Percentiles rank a stretch among this genome's conserved stretches.
Evolutionary conservation across 768 basidiomycete genomes (phyloP).

Genomic region (Gautieria morchelliformis): DNA sequence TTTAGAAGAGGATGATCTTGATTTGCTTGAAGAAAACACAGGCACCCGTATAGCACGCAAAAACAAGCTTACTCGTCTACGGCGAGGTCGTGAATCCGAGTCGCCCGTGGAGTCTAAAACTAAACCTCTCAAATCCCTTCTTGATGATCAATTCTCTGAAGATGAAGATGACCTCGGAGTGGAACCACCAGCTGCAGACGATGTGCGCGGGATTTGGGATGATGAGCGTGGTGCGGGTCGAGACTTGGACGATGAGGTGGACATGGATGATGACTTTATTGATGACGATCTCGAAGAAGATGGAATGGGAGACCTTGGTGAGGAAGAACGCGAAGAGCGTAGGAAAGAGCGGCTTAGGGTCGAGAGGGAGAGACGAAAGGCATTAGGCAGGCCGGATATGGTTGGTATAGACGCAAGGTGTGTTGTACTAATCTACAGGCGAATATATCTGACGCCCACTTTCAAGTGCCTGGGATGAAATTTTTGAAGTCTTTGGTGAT

Average conservation of each 20-base stretch:
- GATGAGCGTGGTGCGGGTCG: slow-evolving; percentile 47
- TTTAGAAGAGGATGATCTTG: slow-evolving; percentile 83
- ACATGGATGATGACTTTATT: slow-evolving; percentile 58
- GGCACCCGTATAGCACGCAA: slow-evolving; percentile 58
- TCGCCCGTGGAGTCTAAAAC: slow-evolving; percentile 42
- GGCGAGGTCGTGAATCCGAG: slow-evolving; percentile 64
- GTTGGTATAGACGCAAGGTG: slow-evolving; percentile 79
- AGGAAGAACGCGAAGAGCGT: slow-evolving; percentile 67
- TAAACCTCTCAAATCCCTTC: slow-evolving; percentile 48
- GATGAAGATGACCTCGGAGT: slow-evolving; percentile 54
- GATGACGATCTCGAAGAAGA: slow-evolving; percentile 39
- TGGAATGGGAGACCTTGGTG: slow-evolving; percentile 45
- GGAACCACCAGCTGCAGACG: slow-evolving; percentile 42
- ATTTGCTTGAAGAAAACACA: slow-evolving; percentile 76
- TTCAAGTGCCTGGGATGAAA: slow-evolving; percentile 84
- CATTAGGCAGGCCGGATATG: slow-evolving; percentile 57
- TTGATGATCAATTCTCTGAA: slow-evolving; percentile 62
- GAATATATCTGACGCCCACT: not conserved
- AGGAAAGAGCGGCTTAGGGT: slow-evolving; percentile 57
- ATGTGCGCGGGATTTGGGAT: slow-evolving; percentile 68
- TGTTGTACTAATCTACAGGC: slow-evolving; percentile 22
- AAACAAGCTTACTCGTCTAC: slow-evolving; percentile 62
- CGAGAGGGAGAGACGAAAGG: slow-evolving; percentile 57
- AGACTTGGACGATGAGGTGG: slow-evolving; percentile 62
- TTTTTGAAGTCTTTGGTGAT: slow-evolving; percentile 92